Base-by-base conservation (phyloP, 371 early-diverging fungal genomes). In the Lichtheimia ramosa region DNA sequence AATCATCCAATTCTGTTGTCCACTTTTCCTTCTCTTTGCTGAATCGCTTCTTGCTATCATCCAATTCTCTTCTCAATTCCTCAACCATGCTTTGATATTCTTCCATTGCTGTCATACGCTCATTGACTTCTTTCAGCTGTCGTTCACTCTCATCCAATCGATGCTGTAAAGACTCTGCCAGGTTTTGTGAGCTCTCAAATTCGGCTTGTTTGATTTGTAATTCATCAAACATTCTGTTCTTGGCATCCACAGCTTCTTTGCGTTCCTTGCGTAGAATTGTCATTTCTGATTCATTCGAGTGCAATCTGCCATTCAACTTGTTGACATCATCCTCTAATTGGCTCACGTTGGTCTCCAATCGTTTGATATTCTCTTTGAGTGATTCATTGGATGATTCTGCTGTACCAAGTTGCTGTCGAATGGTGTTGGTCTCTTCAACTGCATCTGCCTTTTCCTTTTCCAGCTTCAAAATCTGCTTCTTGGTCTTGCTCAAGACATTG, bases 141-240 rank as follows among this genome's bases (percentile, higher is more conserved):
- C 75, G 82, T 28, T 77, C 76, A 16, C 62, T 69, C 51, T 85
- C 84, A 14, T 74, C 73, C 51, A 84, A 62, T 27, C 79, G 77
- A 56, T 81, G 81, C 56, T 81, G 81, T 15, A 83, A 63, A 48
- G 83, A 74, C 48, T 87, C 86, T 0, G 89, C 73, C 56, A 81
- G 74, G 18, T 81, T 77, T 62, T 85, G 88, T 5, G 84, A 82
- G 14, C 86, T 79, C 63, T 89, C 90, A 54, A 87, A 83, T 68
- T 92, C 90, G 16, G 89, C 89, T 51, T 83, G 81, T 60, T 80
- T 81, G 34, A 83, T 76, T 56, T 86, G 85, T 6, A 88, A 71
- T 46, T 85, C 81, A 43, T 88, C 89, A 74, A 82, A 78, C 59
- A 84, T 69, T 21, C 65, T 59, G 10, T 88, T 82, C 62, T 84